Evolutionary conservation across 768 basidiomycete genomes (phyloP), one percentile per base, ranked within the genome.

Genomic region (Lactarius hatsudake): DNA sequence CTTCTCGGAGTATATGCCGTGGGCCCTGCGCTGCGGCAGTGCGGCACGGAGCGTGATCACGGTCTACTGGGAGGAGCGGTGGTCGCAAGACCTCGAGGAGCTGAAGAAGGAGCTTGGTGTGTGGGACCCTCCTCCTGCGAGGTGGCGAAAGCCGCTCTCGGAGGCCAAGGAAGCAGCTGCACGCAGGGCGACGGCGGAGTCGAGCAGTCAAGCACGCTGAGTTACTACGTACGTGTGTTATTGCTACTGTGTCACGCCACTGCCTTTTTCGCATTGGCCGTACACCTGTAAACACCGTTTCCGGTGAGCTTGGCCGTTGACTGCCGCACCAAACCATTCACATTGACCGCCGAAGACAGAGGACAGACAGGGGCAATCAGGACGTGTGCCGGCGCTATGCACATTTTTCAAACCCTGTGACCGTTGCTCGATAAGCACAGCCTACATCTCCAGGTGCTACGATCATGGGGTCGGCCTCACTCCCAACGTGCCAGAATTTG

Each of bases 41-140:
- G 84, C 81, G 68, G 86, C 90, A 1, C 82, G 81, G 72, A 90
- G 88, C 73, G 76, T 98, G 67, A 90, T 98, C 61, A 90, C 90
- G 1, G 89, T 98, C 1, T 96, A 96, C 73, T 98, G 97, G 96
- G 97, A 98, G 78, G 83, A 94, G 76, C 80, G 95, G 62, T 98
- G 96, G 96, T 86, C 86, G 61, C 87, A 93, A 77, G 82, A 90
- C 67, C 76, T 96, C 1, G 86, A 85, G 1, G 92, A 94, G 59
- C 82, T 99, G 79, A 89, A 93, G 79, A 82, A 79, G 69, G 94
- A 97, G 74, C 80, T 97, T 26, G 92, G 95, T 10, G 83, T 96
- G 18, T 88, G 86, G 85, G 88, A 93, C 71, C 89, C 94, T 15
- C 94, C 95, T 12, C 79, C 85, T 64, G 85, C 87, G 59, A 81